Conservation (phyloP, 257 asterid genomes). For the Perilla frutescens region DNA sequence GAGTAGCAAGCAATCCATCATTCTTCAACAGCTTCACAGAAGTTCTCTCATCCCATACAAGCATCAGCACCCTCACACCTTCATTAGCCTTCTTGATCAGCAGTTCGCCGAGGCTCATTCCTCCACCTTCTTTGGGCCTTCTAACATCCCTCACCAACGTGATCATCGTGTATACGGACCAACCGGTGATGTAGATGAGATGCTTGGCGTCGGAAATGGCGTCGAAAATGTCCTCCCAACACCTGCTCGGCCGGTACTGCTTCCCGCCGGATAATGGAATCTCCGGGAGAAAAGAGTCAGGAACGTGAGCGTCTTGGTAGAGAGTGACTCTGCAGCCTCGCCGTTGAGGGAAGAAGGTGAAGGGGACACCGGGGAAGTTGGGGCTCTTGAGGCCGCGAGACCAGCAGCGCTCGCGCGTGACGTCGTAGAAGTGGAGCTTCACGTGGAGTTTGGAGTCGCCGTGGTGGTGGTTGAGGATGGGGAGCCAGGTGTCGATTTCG, state of each 20-base stretch:
- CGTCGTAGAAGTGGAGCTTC: conserved; percentile 41
- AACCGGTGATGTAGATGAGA: conserved; percentile 44
- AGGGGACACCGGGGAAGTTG: conserved; percentile 45
- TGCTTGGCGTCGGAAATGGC: conserved; percentile 39
- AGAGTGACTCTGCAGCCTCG: conserved; percentile 36
- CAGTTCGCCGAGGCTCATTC: conserved; percentile 36
- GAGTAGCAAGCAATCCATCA: conserved; percentile 44
- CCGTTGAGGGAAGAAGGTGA: conserved; percentile 44
- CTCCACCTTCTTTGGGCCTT: conserved; percentile 36
- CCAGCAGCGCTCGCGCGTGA: conserved; percentile 43
- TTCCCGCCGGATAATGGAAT: conserved; percentile 34
- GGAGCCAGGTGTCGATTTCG: conserved; percentile 35
- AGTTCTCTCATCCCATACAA: conserved; percentile 49
- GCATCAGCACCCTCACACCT: conserved; percentile 44
- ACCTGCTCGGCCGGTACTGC: conserved; percentile 34
- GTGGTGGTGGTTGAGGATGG: conserved; percentile 28
- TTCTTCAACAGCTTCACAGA: conserved; percentile 32
- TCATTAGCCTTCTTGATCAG: conserved; percentile 41
- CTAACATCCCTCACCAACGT: conserved; percentile 33
- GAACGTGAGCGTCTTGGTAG: conserved; percentile 47
- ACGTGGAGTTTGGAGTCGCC: conserved; percentile 39
- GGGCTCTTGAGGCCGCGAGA: conserved; percentile 38
- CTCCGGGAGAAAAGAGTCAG: conserved; percentile 32
- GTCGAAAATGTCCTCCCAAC: conserved; percentile 47
- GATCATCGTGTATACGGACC: conserved; percentile 45